Conservation (phyloP, 2,329 filamentous ascomycete genomes). For the Neurospora crassa region DNA sequence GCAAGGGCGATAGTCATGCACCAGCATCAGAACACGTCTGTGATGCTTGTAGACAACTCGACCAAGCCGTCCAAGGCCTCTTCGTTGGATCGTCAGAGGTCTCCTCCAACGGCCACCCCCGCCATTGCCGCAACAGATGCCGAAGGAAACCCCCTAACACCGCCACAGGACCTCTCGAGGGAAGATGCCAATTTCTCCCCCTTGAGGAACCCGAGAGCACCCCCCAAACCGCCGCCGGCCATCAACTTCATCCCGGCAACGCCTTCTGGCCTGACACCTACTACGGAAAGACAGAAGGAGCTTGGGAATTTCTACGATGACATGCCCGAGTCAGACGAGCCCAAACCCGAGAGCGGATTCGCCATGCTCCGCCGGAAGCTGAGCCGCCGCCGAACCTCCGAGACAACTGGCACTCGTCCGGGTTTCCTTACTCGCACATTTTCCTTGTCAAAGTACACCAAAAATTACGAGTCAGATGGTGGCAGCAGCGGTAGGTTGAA, state of each 20-base stretch:
- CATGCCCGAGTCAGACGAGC: slow-evolving; percentile 31
- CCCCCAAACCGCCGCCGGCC: slow-evolving; percentile 32
- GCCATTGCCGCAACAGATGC: slow-evolving; percentile 30
- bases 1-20: slow-evolving; percentile 53
- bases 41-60: slow-evolving; percentile 50
- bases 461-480: slow-evolving; percentile 21
- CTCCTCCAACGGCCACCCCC: slow-evolving; percentile 22
- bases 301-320: slow-evolving; percentile 44
- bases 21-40: slow-evolving; percentile 54
- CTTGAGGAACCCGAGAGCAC: slow-evolving; percentile 50
- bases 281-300: slow-evolving; percentile 39
- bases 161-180: slow-evolving; percentile 40
- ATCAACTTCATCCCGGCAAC: slow-evolving; percentile 56
- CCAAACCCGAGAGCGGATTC: slow-evolving; percentile 28
- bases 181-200: slow-evolving; percentile 49
- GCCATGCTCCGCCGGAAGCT: slow-evolving; percentile 47
- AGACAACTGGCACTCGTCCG: slow-evolving; percentile 30
- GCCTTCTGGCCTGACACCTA: slow-evolving; percentile 48
- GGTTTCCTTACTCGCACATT: slow-evolving; percentile 40
- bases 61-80: slow-evolving; percentile 38
- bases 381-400: slow-evolving; percentile 37
- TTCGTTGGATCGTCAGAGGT: slow-evolving; percentile 23
- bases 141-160: slow-evolving; percentile 37
- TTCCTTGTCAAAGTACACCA: slow-evolving; percentile 39
- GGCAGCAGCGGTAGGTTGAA: slow-evolving; percentile 8